Evolutionary conservation across 306 rosid species (phyloP).

Genomic region (Cercis canadensis): DNA sequence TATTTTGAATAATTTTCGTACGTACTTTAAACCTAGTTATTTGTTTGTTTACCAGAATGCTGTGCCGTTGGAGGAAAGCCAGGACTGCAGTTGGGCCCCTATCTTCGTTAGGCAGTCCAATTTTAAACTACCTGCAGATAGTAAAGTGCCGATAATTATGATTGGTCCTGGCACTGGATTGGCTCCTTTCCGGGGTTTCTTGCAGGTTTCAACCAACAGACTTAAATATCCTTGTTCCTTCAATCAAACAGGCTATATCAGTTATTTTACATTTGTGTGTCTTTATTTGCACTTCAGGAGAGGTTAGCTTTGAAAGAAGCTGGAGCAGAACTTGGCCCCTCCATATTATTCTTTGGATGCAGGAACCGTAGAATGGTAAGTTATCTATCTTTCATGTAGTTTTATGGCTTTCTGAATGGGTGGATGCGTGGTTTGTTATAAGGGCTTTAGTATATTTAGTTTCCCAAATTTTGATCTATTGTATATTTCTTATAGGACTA

Average conservation of each 20-base stretch:
- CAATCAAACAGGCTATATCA: slow-evolving; percentile 22
- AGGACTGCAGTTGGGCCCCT: slow-evolving; percentile 91
- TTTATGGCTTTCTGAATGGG: slow-evolving; percentile 1
- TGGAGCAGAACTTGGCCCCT: slow-evolving; percentile 80
- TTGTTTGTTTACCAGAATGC: slow-evolving; percentile 63
- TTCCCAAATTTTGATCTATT: slow-evolving; percentile 6
- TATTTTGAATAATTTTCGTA: not conserved
- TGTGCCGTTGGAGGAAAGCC: slow-evolving; percentile 68
- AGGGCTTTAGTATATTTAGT: not conserved
- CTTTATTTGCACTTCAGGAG: slow-evolving; percentile 63
- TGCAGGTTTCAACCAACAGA: slow-evolving; percentile 70
- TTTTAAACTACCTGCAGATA: slow-evolving; percentile 87
- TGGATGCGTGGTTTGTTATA: not conserved
- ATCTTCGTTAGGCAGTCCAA: slow-evolving; percentile 92
- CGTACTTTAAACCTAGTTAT: not conserved
- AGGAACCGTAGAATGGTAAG: slow-evolving; percentile 87
- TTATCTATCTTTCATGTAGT: slow-evolving; percentile 13
- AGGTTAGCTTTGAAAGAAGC: slow-evolving; percentile 78
- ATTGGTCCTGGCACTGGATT: slow-evolving; percentile 99
- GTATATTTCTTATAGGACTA: slow-evolving; percentile 63
- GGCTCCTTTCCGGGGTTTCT: slow-evolving; percentile 99
- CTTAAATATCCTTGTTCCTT: slow-evolving; percentile 27
- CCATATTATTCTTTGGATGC: slow-evolving; percentile 88
- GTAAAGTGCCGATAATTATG: slow-evolving; percentile 85
- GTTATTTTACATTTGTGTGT: slow-evolving; percentile 7